A percentile compares a stretch with the other conserved stretches of the same genome.
Evolutionary conservation across 2,329 filamentous ascomycete genomes (phyloP).

Genomic region (Stagonosporopsis rhizophila): DNA sequence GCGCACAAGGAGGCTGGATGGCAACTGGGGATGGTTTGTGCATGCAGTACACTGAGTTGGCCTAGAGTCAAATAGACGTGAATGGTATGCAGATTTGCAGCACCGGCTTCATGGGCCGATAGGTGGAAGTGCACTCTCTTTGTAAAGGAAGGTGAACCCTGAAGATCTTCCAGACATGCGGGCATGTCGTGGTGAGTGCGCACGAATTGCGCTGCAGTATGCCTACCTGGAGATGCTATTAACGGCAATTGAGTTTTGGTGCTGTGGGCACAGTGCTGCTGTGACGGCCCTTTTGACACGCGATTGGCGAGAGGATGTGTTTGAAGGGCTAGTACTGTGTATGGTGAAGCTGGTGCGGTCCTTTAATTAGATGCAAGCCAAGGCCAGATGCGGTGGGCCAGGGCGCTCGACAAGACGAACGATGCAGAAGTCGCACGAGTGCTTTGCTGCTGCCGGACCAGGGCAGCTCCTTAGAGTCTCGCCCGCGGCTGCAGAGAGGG

Average conservation of each 20-base stretch:
- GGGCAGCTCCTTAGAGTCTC: background rate
- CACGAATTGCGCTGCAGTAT: background rate
- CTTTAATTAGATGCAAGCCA: conserved; percentile 20
- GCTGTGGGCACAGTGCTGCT: background rate
- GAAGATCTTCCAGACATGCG: conserved; percentile 2
- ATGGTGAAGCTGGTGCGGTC: conserved; percentile 12
- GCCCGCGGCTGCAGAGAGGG: conserved; percentile 7
- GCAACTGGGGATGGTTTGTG: background rate
- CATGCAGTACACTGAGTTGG: conserved; percentile 4
- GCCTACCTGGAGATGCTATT: background rate
- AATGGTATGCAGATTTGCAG: conserved; percentile 6
- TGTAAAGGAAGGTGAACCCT: background rate
- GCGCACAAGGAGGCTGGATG: conserved; percentile 2
- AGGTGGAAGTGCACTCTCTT: conserved; percentile 6
- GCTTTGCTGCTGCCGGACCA: conserved; percentile 2
- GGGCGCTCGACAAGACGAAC: conserved; percentile 3
- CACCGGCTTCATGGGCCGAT: background rate
- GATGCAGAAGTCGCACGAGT: background rate
- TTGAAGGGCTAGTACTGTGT: conserved; percentile 7
- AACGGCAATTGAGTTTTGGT: conserved; percentile 1
- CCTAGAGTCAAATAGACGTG: conserved; percentile 3
- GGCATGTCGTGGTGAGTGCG: background rate
- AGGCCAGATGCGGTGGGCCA: conserved; percentile 5
- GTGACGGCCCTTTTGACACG: conserved; percentile 3
- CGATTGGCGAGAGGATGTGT: conserved; percentile 9